Evolutionary conservation across 2,329 filamentous ascomycete species (phyloP), one percentile per base, ranked within the genome.

Genomic region (Grosmannia serpens): DNA sequence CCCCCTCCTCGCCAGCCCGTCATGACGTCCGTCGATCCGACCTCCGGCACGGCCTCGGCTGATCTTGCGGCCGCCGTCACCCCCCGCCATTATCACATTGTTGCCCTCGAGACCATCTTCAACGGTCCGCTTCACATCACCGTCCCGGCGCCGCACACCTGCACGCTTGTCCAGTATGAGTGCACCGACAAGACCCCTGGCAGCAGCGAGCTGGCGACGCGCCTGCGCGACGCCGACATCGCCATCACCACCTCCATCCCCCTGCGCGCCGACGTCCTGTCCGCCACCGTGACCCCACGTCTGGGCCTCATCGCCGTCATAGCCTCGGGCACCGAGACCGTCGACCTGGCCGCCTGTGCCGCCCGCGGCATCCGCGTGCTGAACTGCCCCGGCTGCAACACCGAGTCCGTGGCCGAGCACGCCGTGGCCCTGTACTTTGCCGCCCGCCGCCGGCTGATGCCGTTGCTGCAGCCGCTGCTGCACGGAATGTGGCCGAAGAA

Each of bases 201-300:
- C 70, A 8, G 61, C 65, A 4, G 13, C 17, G 53, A 55, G 53
- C 27, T 55, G 17, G 31, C 38, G 9, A 62, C 62, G 22, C 63
- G 70, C 26, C 66, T 74, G 31, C 41, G 56, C 8, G 67, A 70
- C 53, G 72, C 71, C 47, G 67, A 70, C 58, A 65, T 76, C 4
- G 61, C 70, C 10, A 66, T 75, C 46, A 64, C 67, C 46, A 71
- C 69, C 1, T 63, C 69, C 0, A 61, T 69, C 1, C 69, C 67
- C 4, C 58, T 75, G 26, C 54, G 63, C 5, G 59, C 67, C 26
- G 61, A 58, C 8, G 56, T 60, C 24, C 65, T 63, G 15, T 63
- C 64, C 1, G 52, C 59, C 3, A 60, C 61, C 10, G 52, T 66
- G 10, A 63, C 62, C 55, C 70, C 71, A 1, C 65, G 65, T 0